Percentiles rank a stretch among this genome's conserved stretches.
Conservation (phyloP, 495 filamentous ascomycete species). For the Hypoxylon rickii region DNA sequence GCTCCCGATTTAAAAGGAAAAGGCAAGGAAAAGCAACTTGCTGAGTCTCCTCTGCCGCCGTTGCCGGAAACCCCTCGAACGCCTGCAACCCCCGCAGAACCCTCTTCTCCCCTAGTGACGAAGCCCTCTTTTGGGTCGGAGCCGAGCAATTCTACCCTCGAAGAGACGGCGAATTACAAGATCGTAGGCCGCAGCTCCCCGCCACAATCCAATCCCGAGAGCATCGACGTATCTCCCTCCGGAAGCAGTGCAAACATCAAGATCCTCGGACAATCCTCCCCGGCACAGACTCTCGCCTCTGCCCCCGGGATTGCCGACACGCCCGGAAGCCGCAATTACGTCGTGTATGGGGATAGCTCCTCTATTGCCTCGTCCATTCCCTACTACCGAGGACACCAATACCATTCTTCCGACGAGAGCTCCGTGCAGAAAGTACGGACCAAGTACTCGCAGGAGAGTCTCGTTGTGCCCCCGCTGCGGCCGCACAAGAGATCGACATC, state of each 20-base stretch:
- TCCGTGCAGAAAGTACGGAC: constrained; percentile 37
- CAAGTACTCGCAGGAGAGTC: constrained; percentile 60
- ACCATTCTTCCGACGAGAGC: constrained; percentile 35
- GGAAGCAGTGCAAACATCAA: constrained; percentile 48
- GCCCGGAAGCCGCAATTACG: constrained; percentile 47
- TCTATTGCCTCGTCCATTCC: constrained; percentile 42
- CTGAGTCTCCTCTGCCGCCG: constrained; percentile 44
- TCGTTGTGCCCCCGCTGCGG: constrained; percentile 55
- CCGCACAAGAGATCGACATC: constrained; percentile 49
- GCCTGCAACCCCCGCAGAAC: constrained; percentile 27
- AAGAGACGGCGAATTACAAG: constrained; percentile 60
- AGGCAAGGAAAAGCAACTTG: constrained; percentile 38
- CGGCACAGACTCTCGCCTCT: constrained; percentile 34
- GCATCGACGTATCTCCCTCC: constrained; percentile 40
- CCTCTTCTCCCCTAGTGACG: constrained; percentile 37
- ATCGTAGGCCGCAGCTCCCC: constrained; percentile 51
- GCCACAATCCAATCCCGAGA: constrained; percentile 43
- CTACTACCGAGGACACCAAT: constrained; percentile 22
- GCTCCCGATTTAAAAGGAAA: constrained; percentile 55
- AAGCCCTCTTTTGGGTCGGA: constrained; percentile 55
- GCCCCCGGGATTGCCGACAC: constrained; percentile 20
- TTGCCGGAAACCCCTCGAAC: constrained; percentile 43
- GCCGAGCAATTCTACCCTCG: constrained; percentile 48
- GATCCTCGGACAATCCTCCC: constrained; percentile 47
- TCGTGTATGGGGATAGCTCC: constrained; percentile 50